Percentiles rank a stretch among this genome's conserved stretches.
Conservation (phyloP, 768 basidiomycete species). For the Cubamyces lactineus region DNA sequence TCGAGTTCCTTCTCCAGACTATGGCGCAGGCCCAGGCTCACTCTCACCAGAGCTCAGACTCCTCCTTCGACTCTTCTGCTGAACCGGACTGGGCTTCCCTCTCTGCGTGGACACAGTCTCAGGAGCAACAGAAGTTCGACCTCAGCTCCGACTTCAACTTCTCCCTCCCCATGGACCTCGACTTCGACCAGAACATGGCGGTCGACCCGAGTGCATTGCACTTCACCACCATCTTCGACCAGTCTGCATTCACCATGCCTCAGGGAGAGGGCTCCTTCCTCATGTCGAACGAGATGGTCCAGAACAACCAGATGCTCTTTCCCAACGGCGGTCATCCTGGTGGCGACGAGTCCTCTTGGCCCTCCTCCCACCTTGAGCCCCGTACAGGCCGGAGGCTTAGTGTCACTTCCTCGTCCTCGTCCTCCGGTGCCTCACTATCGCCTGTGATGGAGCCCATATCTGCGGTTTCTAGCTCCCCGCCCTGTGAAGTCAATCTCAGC, state of each 20-base stretch:
- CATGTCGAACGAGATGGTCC: constrained; percentile 18
- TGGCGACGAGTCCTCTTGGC: constrained; percentile 22
- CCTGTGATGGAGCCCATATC: constrained; percentile 48
- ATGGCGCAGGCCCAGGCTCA: constrained; percentile 29
- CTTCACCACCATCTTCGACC: constrained; percentile 41
- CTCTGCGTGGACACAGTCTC: constrained; percentile 43
- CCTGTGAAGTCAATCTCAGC: constrained; percentile 29
- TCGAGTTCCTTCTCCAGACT: constrained; percentile 35
- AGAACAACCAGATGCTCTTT: constrained; percentile 19
- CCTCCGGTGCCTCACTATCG: constrained; percentile 58
- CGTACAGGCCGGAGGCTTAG: constrained; percentile 48
- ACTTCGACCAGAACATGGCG: constrained; percentile 59
- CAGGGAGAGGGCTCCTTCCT: constrained; percentile 10
- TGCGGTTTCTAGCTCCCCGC: constrained; percentile 27
- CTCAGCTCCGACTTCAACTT: constrained; percentile 46
- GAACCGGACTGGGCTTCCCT: constrained; percentile 58
- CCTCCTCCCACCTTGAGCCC: constrained; percentile 24
- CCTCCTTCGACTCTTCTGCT: constrained; percentile 16
- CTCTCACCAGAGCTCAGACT: constrained; percentile 7
- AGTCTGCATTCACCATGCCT: constrained; percentile 21
- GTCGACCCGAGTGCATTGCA: constrained; percentile 71
- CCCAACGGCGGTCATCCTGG: constrained; percentile 2
- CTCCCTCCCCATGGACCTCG: constrained; percentile 58
- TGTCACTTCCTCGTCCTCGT: constrained; percentile 55
- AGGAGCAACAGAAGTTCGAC: constrained; percentile 41